Base-by-base conservation (phyloP, 768 basidiomycete species). In the Lactarius evosmus region DNA sequence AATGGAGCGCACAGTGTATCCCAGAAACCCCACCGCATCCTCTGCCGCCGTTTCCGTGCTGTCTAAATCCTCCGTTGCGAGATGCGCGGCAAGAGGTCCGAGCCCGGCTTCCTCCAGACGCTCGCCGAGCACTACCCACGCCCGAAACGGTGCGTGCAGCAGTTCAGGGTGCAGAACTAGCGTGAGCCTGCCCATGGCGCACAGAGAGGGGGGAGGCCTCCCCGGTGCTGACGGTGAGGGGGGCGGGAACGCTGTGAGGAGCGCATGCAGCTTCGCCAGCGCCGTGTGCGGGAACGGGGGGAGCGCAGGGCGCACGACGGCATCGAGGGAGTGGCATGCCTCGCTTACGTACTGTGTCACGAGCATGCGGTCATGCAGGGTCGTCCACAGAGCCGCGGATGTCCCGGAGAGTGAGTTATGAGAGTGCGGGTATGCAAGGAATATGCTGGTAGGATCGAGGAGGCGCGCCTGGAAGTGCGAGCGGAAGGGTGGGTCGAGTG, bases 381-480 rank as follows among this genome's bases (percentile, higher is more conserved):
- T n/a, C n/a, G n/a, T 70, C 55, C 77, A 78, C 1, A 84, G 70
- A 3, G 62, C 9, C 8, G 57, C 22, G 4, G 49, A 22, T 19
- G 11, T 22, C 16, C 14, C 46, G 27, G 11, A 6, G 75, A 58
- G 27, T 36, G 59, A 25, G 32, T 44, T 29, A 2, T 56, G 16
- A 1, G 62, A 30, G 5, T 40, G 9, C 1, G 63, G 58, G 38
- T 84, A 77, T 11, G 82, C 78, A 8, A 83, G 75, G 22, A 83
- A 66, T 0, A 85, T 75, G 22, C 81, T 81, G 19, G 85, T 70
- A 30, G 85, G 85, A 70, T 88, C 85, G 34, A 87, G 72, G 70
- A 87, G 87, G 29, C 86, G 80, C 9, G 85, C 83, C 69, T 87
- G 86, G 70, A 87, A 88, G 25, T 85, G 84, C 71, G 83, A 85